Evolutionary conservation across 306 rosid species (phyloP).

Genomic region (Cicer yamashitae): DNA sequence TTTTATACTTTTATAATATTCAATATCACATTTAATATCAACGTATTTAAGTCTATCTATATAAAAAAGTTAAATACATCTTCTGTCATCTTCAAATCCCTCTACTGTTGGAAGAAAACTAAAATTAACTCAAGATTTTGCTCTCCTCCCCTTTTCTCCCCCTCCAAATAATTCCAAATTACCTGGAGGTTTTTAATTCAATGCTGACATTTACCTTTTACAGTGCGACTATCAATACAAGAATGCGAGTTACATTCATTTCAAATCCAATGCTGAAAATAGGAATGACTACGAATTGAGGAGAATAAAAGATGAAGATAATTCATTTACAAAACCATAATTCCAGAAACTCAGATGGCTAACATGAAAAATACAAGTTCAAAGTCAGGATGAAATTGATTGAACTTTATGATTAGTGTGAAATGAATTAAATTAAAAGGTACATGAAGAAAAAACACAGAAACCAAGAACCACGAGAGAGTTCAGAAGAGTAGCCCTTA

Average conservation of each 20-base stretch:
- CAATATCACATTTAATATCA: no score
- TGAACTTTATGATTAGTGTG: conserved; percentile 58
- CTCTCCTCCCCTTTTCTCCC: no score
- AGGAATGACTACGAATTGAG: neutral
- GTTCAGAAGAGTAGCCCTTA: conserved; percentile 50
- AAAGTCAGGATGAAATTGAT: conserved; percentile 48
- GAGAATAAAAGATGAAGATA: conserved; percentile 21
- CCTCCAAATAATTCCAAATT: no score
- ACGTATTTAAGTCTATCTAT: no score
- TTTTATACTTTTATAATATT: no score
- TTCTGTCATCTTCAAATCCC: no score
- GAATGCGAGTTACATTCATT: neutral
- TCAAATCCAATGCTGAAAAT: neutral
- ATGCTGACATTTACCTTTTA: neutral
- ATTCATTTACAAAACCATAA: conserved; percentile 39
- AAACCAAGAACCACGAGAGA: conserved; percentile 33
- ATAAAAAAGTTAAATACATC: no score
- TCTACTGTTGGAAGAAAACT: no score
- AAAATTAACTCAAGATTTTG: no score
- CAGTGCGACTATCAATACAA: neutral
- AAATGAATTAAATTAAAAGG: conserved; percentile 57
- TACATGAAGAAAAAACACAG: conserved; percentile 51
- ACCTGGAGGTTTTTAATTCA: neutral
- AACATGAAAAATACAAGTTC: conserved; percentile 43
- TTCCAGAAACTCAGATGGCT: conserved; percentile 35